Conservation (phyloP, 2,329 filamentous ascomycete genomes). For the Exophiala alcalophila region DNA sequence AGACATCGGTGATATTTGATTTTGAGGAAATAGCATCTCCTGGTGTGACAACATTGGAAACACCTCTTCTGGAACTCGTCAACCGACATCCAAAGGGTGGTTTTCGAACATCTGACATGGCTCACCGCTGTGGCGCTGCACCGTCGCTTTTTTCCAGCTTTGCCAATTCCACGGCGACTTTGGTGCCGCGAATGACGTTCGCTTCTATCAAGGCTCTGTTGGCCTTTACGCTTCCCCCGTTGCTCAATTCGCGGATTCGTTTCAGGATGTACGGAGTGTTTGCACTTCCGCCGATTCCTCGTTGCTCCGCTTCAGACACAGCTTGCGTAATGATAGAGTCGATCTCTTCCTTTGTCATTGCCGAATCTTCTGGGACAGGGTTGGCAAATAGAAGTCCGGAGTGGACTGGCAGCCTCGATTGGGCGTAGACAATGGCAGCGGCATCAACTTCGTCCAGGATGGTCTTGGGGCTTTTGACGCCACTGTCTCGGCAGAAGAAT, state of each 20-base stretch:
- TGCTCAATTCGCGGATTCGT: constrained; percentile 75
- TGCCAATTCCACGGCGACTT: constrained; percentile 61
- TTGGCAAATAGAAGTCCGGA: constrained; percentile 87
- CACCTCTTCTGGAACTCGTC: constrained; percentile 13
- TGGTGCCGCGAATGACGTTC: constrained; percentile 64
- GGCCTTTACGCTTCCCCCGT: constrained; percentile 66
- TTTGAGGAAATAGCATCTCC: constrained; percentile 77
- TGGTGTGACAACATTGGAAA: constrained; percentile 15
- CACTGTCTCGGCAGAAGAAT: constrained; percentile 89
- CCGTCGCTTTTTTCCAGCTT: constrained; percentile 46
- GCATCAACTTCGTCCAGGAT: constrained; percentile 76
- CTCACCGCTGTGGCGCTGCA: constrained; percentile 26
- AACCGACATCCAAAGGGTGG: constrained; percentile 3
- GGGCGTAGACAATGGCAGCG: constrained; percentile 81
- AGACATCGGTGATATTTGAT: constrained; percentile 82
- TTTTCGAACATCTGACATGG: constrained; percentile 19
- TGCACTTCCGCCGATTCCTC: constrained; percentile 67
- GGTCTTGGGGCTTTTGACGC: constrained; percentile 71
- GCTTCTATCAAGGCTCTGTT: constrained; percentile 69
- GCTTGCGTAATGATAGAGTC: constrained; percentile 66
- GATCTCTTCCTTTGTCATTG: constrained; percentile 70
- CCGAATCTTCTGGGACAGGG: constrained; percentile 69
- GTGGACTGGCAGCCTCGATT: constrained; percentile 67
- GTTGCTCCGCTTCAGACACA: constrained; percentile 60
- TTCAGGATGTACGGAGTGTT: constrained; percentile 82